Evolutionary conservation across 495 filamentous ascomycete species (phyloP).

Genomic region (Melanomma pulvis-pyrius): DNA sequence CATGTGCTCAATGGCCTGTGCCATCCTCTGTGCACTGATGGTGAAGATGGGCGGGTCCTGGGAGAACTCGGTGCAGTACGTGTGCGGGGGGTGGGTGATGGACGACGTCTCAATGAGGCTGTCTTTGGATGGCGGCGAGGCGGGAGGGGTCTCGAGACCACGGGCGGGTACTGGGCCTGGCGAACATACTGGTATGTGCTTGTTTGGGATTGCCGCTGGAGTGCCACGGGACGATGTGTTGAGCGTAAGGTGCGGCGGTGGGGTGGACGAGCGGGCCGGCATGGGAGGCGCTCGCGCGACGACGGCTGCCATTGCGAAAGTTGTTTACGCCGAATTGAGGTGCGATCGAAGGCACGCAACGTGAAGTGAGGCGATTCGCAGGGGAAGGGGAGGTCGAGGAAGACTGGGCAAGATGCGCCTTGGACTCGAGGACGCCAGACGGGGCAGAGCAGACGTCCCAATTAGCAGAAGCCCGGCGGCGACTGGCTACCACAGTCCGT

Average conservation of each 20-base stretch:
- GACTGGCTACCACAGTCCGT: neutral
- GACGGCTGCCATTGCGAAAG: constrained; percentile 42
- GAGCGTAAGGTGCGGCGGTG: constrained; percentile 51
- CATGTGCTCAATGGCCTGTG: constrained; percentile 71
- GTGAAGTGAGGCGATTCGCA: neutral
- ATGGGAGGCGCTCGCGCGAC: constrained; percentile 39
- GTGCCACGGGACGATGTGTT: constrained; percentile 55
- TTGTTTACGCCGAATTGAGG: neutral
- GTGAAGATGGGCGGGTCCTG: constrained; percentile 67
- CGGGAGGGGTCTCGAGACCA: constrained; percentile 66
- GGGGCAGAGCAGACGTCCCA: neutral
- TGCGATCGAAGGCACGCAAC: constrained; percentile 13
- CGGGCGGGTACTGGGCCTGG: constrained; percentile 68
- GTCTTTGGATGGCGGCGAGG: constrained; percentile 61
- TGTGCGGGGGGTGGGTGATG: constrained; percentile 46
- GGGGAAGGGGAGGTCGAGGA: neutral
- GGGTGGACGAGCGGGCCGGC: constrained; percentile 40
- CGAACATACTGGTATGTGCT: constrained; percentile 84
- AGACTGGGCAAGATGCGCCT: neutral
- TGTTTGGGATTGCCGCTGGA: constrained; percentile 75
- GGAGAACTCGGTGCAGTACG: constrained; percentile 53
- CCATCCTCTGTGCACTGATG: constrained; percentile 68
- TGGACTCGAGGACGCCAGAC: neutral
- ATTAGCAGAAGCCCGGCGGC: neutral
- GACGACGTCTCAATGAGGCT: constrained; percentile 60